phyloP scores from a whole-genome alignment of 1,284 basidiomycete species.

The Fomitopsis pinicola region DNA sequence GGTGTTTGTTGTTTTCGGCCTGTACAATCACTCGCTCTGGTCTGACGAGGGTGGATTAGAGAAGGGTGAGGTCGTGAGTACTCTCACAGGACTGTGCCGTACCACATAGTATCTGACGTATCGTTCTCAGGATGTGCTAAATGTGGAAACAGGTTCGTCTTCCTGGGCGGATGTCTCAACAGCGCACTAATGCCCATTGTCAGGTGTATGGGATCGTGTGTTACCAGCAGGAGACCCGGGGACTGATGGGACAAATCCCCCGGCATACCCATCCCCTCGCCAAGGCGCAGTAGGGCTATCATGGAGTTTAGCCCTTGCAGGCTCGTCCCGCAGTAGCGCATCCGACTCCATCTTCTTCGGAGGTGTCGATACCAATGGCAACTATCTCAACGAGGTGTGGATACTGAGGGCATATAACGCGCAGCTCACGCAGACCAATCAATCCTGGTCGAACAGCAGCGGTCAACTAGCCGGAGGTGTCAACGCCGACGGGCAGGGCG shows the following conservation, averaged over 20 bases:
- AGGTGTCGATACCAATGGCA: slow-evolving; percentile 61
- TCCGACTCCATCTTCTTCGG: slow-evolving; percentile 79
- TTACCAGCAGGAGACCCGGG: slow-evolving; percentile 72
- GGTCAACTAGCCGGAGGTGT: slow-evolving; percentile 57
- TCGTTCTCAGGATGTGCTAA: slow-evolving; percentile 49
- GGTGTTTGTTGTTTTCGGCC: slow-evolving; percentile 64
- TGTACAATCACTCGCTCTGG: slow-evolving; percentile 60
- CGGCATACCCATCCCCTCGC: slow-evolving; percentile 56
- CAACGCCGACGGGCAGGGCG: slow-evolving; percentile 62
- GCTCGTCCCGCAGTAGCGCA: slow-evolving; percentile 40
- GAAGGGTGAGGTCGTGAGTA: slow-evolving; percentile 66
- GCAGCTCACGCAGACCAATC: slow-evolving; percentile 45
- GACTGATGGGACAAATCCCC: slow-evolving; percentile 24
- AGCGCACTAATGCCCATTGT: neutral
- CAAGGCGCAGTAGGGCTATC: slow-evolving; percentile 67
- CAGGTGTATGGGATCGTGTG: slow-evolving; percentile 67
- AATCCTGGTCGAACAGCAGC: slow-evolving; percentile 61
- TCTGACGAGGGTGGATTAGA: slow-evolving; percentile 54
- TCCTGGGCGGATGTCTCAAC: too few relatives aligned
- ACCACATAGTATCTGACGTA: slow-evolving; percentile 1
- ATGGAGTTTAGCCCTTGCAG: slow-evolving; percentile 50
- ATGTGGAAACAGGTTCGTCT: slow-evolving; percentile 36
- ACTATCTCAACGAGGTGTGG: slow-evolving; percentile 72
- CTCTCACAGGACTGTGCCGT: neutral
- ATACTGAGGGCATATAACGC: slow-evolving; percentile 66